These are phyloP conservation scores for Decorospora gaudefroyi DNA, from an alignment of 2,329 filamentous ascomycete genomes.

Conservation along the genomic window DNA sequence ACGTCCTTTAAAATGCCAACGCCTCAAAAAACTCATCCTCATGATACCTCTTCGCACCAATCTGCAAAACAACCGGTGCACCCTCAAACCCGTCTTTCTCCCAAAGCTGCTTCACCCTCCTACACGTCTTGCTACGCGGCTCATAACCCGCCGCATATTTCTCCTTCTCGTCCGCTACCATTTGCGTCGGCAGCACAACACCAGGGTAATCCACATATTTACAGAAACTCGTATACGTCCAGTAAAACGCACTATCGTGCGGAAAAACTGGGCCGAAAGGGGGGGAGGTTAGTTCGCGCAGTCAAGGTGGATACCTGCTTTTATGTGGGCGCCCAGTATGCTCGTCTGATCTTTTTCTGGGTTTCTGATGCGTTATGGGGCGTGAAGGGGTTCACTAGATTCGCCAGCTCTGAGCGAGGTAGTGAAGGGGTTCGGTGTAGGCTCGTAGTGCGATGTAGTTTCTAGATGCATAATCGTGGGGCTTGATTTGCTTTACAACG, in stretches of 20 bases:
- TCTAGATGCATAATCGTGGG: constrained; percentile 58
- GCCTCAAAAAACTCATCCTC: constrained; percentile 30
- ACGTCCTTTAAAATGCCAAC: constrained; percentile 23
- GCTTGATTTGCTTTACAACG: constrained; percentile 58
- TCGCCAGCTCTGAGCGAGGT: constrained; percentile 53
- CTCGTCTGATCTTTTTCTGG: constrained; percentile 40
- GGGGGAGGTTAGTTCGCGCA: no score
- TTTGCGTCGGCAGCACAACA: constrained; percentile 25
- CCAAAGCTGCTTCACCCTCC: constrained; percentile 29
- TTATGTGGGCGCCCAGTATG: no score
- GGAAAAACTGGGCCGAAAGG: constrained; percentile 25
- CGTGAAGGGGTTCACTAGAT: constrained; percentile 48
- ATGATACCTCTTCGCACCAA: constrained; percentile 27
- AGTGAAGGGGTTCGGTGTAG: constrained; percentile 53
- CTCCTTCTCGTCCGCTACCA: constrained; percentile 17
- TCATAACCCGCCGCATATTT: constrained; percentile 20
- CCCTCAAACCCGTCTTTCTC: constrained; percentile 23
- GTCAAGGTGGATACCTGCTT: no score
- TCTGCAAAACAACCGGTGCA: constrained; percentile 30
- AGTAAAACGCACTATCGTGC: constrained; percentile 30
- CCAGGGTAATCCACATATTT: constrained; percentile 31
- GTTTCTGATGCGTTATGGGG: constrained; percentile 41
- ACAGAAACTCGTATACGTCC: constrained; percentile 28
- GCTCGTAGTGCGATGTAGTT: constrained; percentile 58
- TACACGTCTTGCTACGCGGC: constrained; percentile 25